Evolutionary conservation across 2,329 filamentous ascomycete species (phyloP), one percentile per base, ranked within the genome.

Genomic region (Stagonosporopsis vannaccii): DNA sequence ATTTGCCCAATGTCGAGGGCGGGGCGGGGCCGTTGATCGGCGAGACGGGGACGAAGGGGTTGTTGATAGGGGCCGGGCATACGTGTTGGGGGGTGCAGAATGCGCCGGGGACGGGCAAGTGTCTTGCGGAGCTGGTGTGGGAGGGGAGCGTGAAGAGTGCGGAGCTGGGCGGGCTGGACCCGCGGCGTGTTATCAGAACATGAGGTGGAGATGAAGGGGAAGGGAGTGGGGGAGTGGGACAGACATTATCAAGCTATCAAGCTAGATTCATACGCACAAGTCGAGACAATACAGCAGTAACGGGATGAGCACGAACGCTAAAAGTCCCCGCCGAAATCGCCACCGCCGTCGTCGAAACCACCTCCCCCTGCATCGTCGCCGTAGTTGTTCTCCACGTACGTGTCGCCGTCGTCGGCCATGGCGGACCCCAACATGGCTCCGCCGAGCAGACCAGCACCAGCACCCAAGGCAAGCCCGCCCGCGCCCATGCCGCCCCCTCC

Each of bases 11-110:
- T 63, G 90, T 93, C 57, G 78, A 73, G 77, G 2, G 77, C 73
- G 11, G 78, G 75, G 20, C 76, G 87, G n/a, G 87, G 86, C 94
- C 95, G 5, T 76, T 98, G 45, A 84, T 98, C 22, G 95, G 95
- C 0, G 80, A 83, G 49, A 93, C 92, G 7, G 84, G 84, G 2
- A 85, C 89, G 0, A 84, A 86, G 6, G 92, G 93, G 0, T 69
- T 98, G 39, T 88, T 90, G 74, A 81, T 98, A 57, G 95, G 95
- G 0, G 85, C 91, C 0, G 95, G 95, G 0, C 95, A 99, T 80
- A 97, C 92, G 1, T 98, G 94, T 78, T 99, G 95, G 95, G 95
- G 95, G 0, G 97, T 99, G 20, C 94, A 98, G 79, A 98, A 99
- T 78, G 92, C 88, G 0, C 93, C 94, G 1, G 95, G 84, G 1